Evolutionary conservation across 2,329 filamentous ascomycete genomes (phyloP).

Genomic region (Colletotrichum nymphaeae): DNA sequence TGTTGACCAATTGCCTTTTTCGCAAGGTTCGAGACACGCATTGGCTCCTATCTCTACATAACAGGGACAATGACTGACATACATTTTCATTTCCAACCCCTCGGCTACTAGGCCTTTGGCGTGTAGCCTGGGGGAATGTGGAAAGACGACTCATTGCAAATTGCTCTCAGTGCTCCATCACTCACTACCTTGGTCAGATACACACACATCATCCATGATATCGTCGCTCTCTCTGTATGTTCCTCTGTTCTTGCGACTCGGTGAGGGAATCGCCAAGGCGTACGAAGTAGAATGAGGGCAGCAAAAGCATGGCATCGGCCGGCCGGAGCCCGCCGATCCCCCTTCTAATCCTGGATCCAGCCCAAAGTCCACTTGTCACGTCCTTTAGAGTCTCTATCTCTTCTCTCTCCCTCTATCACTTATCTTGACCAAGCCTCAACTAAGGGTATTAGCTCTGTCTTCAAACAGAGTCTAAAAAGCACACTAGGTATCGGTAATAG

Average conservation of each 20-base stretch:
- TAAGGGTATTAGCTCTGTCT: background rate
- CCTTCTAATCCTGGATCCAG: conserved; percentile 5
- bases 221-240: background rate
- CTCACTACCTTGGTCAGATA: too few species aligned
- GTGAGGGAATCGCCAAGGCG: background rate
- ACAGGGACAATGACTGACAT: background rate
- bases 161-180: too few species aligned
- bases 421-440: background rate
- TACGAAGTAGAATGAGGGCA: background rate
- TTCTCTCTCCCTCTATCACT: background rate
- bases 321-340: conserved; percentile 33
- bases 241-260: background rate
- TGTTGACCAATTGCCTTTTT: background rate
- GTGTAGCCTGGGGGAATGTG: background rate
- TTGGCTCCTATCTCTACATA: background rate
- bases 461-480: background rate
- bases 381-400: background rate
- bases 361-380: background rate
- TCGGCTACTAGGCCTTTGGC: background rate
- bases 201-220: background rate
- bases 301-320: conserved; percentile 12
- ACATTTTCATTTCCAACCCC: background rate
- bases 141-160: too few species aligned
- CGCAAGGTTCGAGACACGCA: background rate
- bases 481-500: background rate